phyloP scores from a whole-genome alignment of 768 basidiomycete species.

The Suillus alpinus region DNA sequence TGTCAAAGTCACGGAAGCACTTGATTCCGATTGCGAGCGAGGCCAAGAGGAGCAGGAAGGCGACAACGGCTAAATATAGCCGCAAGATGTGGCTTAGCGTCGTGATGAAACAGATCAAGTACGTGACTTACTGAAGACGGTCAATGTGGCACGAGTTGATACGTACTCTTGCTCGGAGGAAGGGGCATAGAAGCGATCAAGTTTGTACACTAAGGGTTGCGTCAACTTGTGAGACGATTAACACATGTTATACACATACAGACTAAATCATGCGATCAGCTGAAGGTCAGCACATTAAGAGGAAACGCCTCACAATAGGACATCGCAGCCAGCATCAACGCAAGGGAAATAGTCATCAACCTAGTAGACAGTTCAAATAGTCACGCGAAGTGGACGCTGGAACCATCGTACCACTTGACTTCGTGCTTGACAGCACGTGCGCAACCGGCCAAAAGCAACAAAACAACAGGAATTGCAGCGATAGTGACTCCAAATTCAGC shows the following conservation, averaged over 20 bases:
- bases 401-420: conserved; percentile 63
- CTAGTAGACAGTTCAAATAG: conserved; percentile 31
- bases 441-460: conserved; percentile 62
- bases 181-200: conserved; percentile 80
- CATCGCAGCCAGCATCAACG: conserved; percentile 74
- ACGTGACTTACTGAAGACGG: conserved; percentile 66
- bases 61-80: conserved; percentile 55
- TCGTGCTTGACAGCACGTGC: conserved; percentile 75
- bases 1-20: conserved; percentile 81
- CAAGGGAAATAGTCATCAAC: conserved; percentile 70
- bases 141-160: conserved; percentile 77
- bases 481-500: conserved; percentile 83
- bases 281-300: conserved; percentile 2
- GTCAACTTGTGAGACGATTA: conserved; percentile 2
- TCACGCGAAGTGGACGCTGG: conserved; percentile 1
- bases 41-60: conserved; percentile 70
- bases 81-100: background rate
- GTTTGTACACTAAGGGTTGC: conserved; percentile 63
- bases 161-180: conserved; percentile 49
- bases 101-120: background rate
- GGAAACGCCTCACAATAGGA: conserved; percentile 61
- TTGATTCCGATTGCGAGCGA: conserved; percentile 76
- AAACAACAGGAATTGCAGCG: conserved; percentile 77
- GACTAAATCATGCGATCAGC: conserved; percentile 18
- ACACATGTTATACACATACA: conserved; percentile 17